Conservation (phyloP, 345 rosid genomes). For the Gossypium thurberi region DNA sequence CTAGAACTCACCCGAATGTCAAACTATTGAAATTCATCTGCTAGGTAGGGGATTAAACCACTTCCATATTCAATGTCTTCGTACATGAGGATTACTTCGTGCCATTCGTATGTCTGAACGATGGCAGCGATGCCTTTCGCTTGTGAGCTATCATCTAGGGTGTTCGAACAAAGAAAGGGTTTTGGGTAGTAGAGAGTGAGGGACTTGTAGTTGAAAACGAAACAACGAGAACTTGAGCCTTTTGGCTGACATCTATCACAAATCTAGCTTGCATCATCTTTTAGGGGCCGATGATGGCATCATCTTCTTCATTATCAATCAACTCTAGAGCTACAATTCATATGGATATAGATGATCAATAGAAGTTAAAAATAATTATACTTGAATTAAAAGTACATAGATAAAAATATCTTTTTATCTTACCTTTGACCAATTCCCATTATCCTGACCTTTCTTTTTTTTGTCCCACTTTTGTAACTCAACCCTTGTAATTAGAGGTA, state of each 20-base stretch:
- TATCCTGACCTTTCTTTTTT: too few species aligned
- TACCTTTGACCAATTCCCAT: too few species aligned
- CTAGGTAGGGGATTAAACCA: slow-evolving; percentile 25
- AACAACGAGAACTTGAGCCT: slow-evolving; percentile 18
- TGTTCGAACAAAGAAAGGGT: slow-evolving; percentile 25
- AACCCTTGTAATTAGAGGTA: too few species aligned
- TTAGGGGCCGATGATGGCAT: slow-evolving; percentile 36
- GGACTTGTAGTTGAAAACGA: not conserved
- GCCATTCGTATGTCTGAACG: slow-evolving; percentile 30
- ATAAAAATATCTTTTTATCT: too few species aligned
- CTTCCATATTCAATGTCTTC: slow-evolving; percentile 33
- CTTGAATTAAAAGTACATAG: too few species aligned
- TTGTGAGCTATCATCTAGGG: slow-evolving; percentile 25
- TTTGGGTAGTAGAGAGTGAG: slow-evolving; percentile 8
- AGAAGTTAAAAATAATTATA: not conserved
- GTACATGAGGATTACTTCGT: slow-evolving; percentile 26
- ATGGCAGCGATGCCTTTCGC: slow-evolving; percentile 24
- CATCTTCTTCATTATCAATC: slow-evolving; percentile 22
- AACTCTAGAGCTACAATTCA: slow-evolving; percentile 27
- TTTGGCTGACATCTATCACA: not conserved
- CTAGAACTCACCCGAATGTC: slow-evolving; percentile 18
- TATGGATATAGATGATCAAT: not conserved
- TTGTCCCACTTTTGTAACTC: too few species aligned
- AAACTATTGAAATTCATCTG: slow-evolving; percentile 22
- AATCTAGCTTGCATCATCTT: slow-evolving; percentile 23